Evolutionary conservation across 768 basidiomycete species (phyloP).

Genomic region (Calocybe indica): DNA sequence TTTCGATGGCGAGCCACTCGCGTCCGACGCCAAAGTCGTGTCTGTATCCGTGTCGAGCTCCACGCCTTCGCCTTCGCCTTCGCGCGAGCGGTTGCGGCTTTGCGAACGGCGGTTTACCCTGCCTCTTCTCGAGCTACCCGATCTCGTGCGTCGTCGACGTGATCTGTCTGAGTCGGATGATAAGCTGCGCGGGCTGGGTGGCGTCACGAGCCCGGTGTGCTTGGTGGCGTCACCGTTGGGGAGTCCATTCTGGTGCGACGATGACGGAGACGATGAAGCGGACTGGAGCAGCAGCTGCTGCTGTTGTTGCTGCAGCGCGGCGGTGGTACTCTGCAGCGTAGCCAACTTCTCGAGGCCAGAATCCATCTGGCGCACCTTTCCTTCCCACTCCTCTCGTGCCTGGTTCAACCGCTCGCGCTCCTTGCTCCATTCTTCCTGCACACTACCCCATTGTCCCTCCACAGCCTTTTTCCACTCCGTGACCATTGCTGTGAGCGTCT

Average conservation of each 20-base stretch:
- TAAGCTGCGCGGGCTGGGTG: constrained; percentile 70
- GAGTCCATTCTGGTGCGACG: constrained; percentile 1
- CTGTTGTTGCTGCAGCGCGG: constrained; percentile 26
- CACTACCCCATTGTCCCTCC: constrained; percentile 72
- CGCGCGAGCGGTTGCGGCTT: constrained; percentile 13
- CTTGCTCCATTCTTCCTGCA: constrained; percentile 77
- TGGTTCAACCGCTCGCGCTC: constrained; percentile 71
- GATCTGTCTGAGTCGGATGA: constrained; percentile 46
- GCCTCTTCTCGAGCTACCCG: constrained; percentile 18
- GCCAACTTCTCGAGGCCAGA: constrained; percentile 43
- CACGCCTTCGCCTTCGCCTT: not conserved
- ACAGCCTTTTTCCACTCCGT: constrained; percentile 72
- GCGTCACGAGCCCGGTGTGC: constrained; percentile 56
- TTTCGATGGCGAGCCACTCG: constrained; percentile 18
- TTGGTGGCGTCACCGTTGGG: constrained; percentile 32
- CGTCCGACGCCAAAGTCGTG: constrained; percentile 25
- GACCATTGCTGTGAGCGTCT: constrained; percentile 48
- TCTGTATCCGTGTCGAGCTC: constrained; percentile 19
- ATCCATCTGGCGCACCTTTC: constrained; percentile 46
- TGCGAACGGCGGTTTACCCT: constrained; percentile 18
- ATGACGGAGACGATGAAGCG: no score
- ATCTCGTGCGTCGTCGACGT: constrained; percentile 38
- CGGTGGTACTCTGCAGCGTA: constrained; percentile 22
- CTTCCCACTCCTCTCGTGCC: constrained; percentile 82
- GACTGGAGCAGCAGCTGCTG: constrained; percentile 6